Conservation (phyloP, 2,329 filamentous ascomycete genomes). For the Calonectria fujianensis region DNA sequence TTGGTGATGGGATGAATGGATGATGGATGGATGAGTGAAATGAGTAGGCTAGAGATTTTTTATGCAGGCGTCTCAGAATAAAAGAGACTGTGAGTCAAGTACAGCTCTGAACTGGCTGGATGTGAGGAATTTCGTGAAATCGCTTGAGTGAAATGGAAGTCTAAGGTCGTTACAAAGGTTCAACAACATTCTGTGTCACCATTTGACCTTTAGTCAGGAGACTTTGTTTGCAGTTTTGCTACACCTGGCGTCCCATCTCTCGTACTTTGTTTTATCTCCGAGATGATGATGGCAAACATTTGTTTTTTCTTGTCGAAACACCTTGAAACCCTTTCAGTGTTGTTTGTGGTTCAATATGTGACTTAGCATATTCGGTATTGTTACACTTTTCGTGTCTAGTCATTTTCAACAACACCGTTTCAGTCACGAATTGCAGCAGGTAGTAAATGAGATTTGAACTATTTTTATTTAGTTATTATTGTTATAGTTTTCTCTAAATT, state of each 20-base stretch:
- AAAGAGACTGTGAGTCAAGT: conserved; percentile 35
- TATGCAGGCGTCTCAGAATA: conserved; percentile 40
- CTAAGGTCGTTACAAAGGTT: too few species aligned
- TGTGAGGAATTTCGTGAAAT: neutral
- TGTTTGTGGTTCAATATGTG: neutral
- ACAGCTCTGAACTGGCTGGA: neutral
- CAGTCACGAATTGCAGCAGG: neutral
- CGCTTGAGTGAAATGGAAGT: neutral
- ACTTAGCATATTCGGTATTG: neutral
- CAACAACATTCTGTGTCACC: too few species aligned
- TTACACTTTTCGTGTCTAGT: neutral
- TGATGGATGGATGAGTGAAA: conserved; percentile 34
- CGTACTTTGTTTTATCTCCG: neutral
- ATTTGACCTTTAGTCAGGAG: neutral
- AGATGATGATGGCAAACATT: neutral
- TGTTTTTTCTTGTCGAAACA: neutral
- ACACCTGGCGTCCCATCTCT: neutral
- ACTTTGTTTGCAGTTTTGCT: neutral
- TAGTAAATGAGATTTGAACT: neutral
- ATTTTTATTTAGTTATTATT: neutral
- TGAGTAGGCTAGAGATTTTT: conserved; percentile 35
- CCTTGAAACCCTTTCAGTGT: neutral
- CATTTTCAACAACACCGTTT: neutral
- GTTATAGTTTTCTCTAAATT: conserved; percentile 2
- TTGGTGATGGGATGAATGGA: conserved; percentile 32